A percentile compares a stretch with the other conserved stretches of the same genome.
These are phyloP conservation scores for Nakaseomyces delphensis DNA, from an alignment of 1,139 yeast species.

Conservation along the genomic window DNA sequence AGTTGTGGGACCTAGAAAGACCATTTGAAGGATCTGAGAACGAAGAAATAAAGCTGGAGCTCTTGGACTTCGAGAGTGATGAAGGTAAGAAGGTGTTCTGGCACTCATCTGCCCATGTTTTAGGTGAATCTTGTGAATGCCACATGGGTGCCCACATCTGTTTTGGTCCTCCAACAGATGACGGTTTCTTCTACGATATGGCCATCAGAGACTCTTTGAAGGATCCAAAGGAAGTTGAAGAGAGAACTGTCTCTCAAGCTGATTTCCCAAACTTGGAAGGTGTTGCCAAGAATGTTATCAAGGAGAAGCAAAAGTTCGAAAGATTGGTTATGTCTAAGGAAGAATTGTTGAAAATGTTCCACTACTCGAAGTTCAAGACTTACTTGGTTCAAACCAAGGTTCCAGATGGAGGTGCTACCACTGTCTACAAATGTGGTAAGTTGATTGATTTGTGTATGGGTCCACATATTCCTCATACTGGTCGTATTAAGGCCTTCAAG, in stretches of 20 bases:
- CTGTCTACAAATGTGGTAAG: constrained; percentile 97
- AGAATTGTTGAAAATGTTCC: constrained; percentile 83
- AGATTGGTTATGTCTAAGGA: constrained; percentile 90
- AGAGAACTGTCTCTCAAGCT: constrained; percentile 64
- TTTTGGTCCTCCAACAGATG: constrained; percentile 95
- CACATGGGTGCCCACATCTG: constrained; percentile 89
- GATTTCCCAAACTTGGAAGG: constrained; percentile 83
- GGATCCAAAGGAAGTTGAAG: constrained; percentile 44
- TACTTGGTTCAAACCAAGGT: constrained; percentile 78
- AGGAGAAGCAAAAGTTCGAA: constrained; percentile 93
- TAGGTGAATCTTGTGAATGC: constrained; percentile 98
- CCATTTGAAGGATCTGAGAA: constrained; percentile 61
- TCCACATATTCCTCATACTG: constrained; percentile 97
- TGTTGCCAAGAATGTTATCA: constrained; percentile 83
- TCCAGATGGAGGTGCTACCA: constrained; percentile 93
- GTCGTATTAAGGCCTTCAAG: constrained; percentile 90
- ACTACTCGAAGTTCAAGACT: constrained; percentile 92
- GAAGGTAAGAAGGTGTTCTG: constrained; percentile 96
- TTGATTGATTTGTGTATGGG: constrained; percentile 96
- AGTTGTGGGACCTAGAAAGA: constrained; percentile 91
- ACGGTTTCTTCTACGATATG: constrained; percentile 97
- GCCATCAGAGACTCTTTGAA: constrained; percentile 50
- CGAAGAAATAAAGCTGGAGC: constrained; percentile 45
- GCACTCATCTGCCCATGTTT: constrained; percentile 98
- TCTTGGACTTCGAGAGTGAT: constrained; percentile 68